Base-by-base conservation (phyloP, 208 protist genomes). In the Crithidia fasciculata region DNA sequence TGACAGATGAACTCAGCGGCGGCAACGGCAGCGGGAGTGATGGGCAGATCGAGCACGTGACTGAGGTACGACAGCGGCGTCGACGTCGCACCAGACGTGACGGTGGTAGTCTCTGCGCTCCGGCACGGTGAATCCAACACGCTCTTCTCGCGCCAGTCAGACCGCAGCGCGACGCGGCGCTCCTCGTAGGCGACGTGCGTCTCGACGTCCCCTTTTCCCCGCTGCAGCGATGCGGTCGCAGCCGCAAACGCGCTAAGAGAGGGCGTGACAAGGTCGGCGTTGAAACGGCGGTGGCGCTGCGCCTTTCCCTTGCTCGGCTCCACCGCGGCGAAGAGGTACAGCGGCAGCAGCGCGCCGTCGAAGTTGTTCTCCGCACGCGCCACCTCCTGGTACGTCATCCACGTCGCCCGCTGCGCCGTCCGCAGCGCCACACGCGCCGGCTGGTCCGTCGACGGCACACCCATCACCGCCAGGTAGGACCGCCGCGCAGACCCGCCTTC, bases 1-100 rank as follows among this genome's bases (percentile, higher is more conserved):
- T 64, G 41, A 57, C 69, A 68, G 49, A 74, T 36, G 52, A 41
- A 45, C 52, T 60, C 19, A 8, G 61, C 69, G 8, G 61, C 16
- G 0, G 65, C 8, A 7, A 50, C 54, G 52, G 55, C 53, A n/a
- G 56, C 28, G 7, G 67, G 44, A 16, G 67, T 63, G 45, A 52
- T 40, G 28, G 67, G 55, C 53, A 54, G 39, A 5, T 36, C 13
- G 3, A 63, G 41, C n/a, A 18, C 19, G 5, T 40, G 5, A 16
- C 45, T 39, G 13, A 72, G 67, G 9, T 40, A 15, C 37, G 43
- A 5, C 18, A 72, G 67, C 3, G 53, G 18, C 4, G 62, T 13
- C 49, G 67, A 45, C 70, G 60, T 18, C 28, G 18, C 5, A n/a
- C 28, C 2, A 1, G 0, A 4, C 19, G 36, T n/a, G 0, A 74